Evolutionary conservation across 768 basidiomycete genomes (phyloP), one percentile per base, ranked within the genome.

Genomic region (Hericium erinaceus): DNA sequence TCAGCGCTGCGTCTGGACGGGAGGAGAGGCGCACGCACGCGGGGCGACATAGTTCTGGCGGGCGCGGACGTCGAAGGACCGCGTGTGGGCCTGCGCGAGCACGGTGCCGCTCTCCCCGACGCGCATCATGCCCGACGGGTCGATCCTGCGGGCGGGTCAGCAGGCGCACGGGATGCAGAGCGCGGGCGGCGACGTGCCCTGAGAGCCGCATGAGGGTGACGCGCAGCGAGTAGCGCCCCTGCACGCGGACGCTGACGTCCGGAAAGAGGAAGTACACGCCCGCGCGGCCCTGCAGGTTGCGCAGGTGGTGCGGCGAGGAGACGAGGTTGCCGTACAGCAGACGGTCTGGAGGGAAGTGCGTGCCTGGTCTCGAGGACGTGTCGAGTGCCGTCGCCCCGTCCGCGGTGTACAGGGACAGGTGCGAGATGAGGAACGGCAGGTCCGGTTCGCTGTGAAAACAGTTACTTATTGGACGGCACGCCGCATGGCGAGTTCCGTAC

Each of bases 251-350:
- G 68, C 90, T 92, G 64, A 91, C 90, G 70, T 97, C 93, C 7
- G 93, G 86, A 66, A 95, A 97, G 55, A 93, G 72, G 65, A 97
- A 94, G 70, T 89, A 94, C 48, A 90, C 74, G n/a, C 92, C 88
- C 64, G 78, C 76, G 52, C 85, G 83, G 57, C 90, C 90, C 68
- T 89, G 83, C 40, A 88, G 77, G 69, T 95, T 89, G 60, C 87
- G 82, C 65, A 93, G 74, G 52, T 85, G 80, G 49, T 94, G 85
- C 5, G 91, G 80, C 1, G 88, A 85, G 15, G 92, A 84, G 26
- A 95, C 90, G 28, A 95, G 75, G 60, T 86, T 90, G 50, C 93
- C 93, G 67, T 94, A 92, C 28, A 95, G 75, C 61, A 89, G 73
- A 40, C 84, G 79, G 53, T 80, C 79, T 26, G 81, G 69, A 53